phyloP scores from a whole-genome alignment of 2,329 filamentous ascomycete species.

The Seiridium unicorne region DNA sequence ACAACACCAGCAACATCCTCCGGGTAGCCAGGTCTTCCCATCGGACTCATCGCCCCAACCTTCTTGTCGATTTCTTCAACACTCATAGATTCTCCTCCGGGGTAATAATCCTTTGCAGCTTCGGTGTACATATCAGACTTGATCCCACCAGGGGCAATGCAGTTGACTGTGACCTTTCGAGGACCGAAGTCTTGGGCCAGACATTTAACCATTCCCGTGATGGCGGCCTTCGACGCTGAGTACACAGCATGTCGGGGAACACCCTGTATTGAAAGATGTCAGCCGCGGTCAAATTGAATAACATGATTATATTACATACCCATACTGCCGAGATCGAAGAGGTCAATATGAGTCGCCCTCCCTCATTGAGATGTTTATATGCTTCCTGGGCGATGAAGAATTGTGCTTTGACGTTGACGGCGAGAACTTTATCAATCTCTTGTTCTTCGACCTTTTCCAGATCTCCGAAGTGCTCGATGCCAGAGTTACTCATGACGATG shows the following conservation, averaged over 20 bases:
- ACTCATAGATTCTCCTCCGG: conserved; percentile 3
- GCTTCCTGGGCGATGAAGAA: conserved; percentile 64
- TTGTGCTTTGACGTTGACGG: conserved; percentile 57
- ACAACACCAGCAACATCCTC: conserved; percentile 31
- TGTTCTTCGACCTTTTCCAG: conserved; percentile 29
- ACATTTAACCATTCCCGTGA: conserved; percentile 29
- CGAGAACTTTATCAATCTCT: conserved; percentile 62
- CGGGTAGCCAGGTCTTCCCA: conserved; percentile 8
- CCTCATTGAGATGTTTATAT: conserved; percentile 59
- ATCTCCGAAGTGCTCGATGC: background rate
- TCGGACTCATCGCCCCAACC: conserved; percentile 4
- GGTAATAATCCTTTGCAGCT: conserved; percentile 10
- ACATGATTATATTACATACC: conserved; percentile 11
- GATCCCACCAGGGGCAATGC: conserved; percentile 15
- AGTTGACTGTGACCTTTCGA: conserved; percentile 19
- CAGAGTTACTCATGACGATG: background rate
- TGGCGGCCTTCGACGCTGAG: conserved; percentile 33
- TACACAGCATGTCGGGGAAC: conserved; percentile 33
- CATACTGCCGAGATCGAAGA: conserved; percentile 52
- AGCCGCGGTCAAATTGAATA: background rate
- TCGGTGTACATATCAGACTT: conserved; percentile 11
- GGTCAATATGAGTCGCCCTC: conserved; percentile 64
- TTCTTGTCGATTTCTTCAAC: conserved; percentile 10
- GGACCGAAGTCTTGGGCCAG: conserved; percentile 4
- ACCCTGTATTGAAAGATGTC: background rate